A percentile compares a stretch with the other conserved stretches of the same genome.
Evolutionary conservation across 257 asterid genomes (phyloP).

Genomic region (Nicotiana attenuata): DNA sequence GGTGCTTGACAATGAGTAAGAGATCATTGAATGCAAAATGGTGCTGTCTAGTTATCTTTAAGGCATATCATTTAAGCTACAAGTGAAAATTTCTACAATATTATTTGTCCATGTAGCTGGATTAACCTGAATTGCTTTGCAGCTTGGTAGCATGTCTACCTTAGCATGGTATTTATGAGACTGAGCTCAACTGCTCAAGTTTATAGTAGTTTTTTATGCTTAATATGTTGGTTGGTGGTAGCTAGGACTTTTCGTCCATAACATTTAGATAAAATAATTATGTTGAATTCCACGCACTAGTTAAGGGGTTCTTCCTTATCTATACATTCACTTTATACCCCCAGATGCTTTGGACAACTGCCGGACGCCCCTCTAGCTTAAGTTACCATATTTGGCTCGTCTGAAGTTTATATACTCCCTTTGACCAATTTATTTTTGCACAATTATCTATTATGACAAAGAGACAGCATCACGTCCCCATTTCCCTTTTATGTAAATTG

Average conservation of each 20-base stretch:
- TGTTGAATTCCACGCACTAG: background rate
- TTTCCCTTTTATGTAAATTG: background rate
- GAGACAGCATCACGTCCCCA: background rate
- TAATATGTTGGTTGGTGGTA: background rate
- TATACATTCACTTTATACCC: background rate
- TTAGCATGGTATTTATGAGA: background rate
- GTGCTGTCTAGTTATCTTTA: background rate
- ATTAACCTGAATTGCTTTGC: background rate
- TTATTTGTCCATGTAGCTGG: background rate
- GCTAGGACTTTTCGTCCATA: background rate
- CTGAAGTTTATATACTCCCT: too few relatives aligned
- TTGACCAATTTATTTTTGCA: background rate
- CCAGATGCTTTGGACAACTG: background rate
- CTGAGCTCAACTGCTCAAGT: background rate
- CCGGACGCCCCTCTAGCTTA: background rate
- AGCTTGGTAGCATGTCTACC: background rate
- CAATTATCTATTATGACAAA: background rate
- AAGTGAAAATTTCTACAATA: background rate
- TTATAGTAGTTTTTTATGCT: background rate
- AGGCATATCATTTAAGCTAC: background rate
- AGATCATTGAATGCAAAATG: background rate
- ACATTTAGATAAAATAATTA: background rate
- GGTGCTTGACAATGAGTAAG: background rate
- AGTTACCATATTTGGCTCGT: background rate
- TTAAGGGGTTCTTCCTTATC: background rate